Percentiles rank a stretch among this genome's conserved stretches.
Conservation (phyloP, 2,329 filamentous ascomycete genomes). For the Purpureocillium lavendulum region DNA sequence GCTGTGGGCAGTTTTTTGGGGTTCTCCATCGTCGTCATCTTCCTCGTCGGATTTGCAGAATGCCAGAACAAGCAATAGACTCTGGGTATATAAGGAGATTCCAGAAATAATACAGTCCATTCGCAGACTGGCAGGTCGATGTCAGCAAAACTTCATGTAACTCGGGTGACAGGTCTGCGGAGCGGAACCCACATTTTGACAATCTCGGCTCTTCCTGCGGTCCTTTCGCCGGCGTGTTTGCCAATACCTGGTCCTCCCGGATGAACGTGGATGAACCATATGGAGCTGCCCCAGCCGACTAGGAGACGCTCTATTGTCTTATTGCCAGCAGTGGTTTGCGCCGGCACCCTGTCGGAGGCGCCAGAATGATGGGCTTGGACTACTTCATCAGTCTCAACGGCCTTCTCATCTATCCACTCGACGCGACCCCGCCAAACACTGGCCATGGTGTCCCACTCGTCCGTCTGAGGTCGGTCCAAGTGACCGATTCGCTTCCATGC, state of each 20-base stretch:
- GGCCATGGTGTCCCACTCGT: conserved; percentile 93
- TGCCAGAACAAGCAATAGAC: conserved; percentile 81
- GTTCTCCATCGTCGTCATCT: conserved; percentile 39
- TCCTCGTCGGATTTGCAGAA: conserved; percentile 71
- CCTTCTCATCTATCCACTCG: conserved; percentile 86
- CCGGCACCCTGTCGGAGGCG: conserved; percentile 34
- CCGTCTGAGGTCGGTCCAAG: conserved; percentile 77
- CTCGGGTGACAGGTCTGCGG: not conserved
- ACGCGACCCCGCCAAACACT: conserved; percentile 86
- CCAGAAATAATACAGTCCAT: conserved; percentile 98
- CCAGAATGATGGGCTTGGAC: conserved; percentile 30
- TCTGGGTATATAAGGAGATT: conserved; percentile 92
- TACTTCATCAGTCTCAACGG: conserved; percentile 62
- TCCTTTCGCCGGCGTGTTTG: conserved; percentile 60
- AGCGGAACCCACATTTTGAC: conserved; percentile 76
- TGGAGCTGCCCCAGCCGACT: conserved; percentile 91
- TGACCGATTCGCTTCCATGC: conserved; percentile 95
- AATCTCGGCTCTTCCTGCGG: conserved; percentile 77
- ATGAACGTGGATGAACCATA: conserved; percentile 92
- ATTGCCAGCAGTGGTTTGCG: conserved; percentile 38
- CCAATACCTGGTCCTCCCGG: conserved; percentile 60
- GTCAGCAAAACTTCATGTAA: not conserved
- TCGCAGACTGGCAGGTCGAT: conserved; percentile 60
- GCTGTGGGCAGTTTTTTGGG: conserved; percentile 15
- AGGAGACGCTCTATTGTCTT: conserved; percentile 66